A percentile compares a stretch with the other conserved stretches of the same genome.
These are phyloP conservation scores for Ophiostoma australiae DNA, from an alignment of 2,329 filamentous ascomycete genomes.

Conservation along the genomic window DNA sequence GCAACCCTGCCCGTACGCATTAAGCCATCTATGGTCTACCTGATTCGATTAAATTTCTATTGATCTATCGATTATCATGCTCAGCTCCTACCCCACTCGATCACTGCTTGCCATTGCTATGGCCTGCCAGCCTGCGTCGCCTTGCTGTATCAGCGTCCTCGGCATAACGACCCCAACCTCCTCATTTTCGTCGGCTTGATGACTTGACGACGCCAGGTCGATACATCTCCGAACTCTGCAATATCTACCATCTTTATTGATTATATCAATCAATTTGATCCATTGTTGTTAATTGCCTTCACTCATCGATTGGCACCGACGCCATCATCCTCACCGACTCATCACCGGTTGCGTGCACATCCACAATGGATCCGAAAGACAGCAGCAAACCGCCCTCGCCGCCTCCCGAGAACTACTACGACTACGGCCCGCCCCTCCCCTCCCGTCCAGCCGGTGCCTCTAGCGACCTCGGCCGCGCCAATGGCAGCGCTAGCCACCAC, in stretches of 20 bases:
- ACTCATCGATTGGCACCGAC: background rate
- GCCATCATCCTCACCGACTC: background rate
- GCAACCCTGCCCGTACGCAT: background rate
- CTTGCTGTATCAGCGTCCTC: background rate
- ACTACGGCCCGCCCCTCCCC: background rate
- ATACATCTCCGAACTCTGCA: background rate
- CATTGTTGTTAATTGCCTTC: background rate
- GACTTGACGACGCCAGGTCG: background rate
- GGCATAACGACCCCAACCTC: slow-evolving; percentile 4
- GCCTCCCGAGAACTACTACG: background rate
- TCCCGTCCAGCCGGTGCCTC: background rate
- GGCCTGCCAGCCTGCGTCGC: background rate
- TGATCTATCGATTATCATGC: background rate
- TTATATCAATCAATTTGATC: background rate
- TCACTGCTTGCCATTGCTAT: background rate
- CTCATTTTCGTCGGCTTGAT: background rate
- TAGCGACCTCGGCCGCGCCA: background rate
- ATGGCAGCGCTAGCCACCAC: background rate
- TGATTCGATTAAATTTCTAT: background rate
- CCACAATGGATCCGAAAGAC: background rate
- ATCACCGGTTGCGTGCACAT: background rate
- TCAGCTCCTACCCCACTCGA: background rate
- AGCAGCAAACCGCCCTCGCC: background rate
- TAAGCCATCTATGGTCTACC: background rate
- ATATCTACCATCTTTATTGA: background rate